Evolutionary conservation across 768 basidiomycete genomes (phyloP), one percentile per base, ranked within the genome.

Genomic region (Pleurotus eryngii): DNA sequence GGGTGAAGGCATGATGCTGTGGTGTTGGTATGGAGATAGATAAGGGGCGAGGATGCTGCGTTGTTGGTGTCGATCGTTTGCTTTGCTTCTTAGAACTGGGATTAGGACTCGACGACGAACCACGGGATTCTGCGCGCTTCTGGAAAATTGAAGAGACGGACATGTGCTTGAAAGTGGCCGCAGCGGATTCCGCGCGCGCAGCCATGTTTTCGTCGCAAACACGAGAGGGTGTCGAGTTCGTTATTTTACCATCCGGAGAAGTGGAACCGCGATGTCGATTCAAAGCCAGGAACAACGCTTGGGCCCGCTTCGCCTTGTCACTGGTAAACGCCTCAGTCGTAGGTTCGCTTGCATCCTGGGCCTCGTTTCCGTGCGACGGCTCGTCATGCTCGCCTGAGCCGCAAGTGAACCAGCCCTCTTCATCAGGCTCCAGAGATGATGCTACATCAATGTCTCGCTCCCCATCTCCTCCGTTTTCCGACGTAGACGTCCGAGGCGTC

Each of bases 341-440:
- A 24, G 17, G 18, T 20, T 54, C 38, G 4, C n/a, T 42, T 5
- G 30, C 30, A 37, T 22, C 30, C 15, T 51, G 11, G 39, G 3
- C 6, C 17, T 54, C 17, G 15, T 22, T 38, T 22, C 22, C 17
- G 11, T 17, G 49, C 6, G 18, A 64, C 56, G 3, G 61, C 60
- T 54, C 51, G 20, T 24, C 14, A 27, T 58, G 55, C 17, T 62
- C 59, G 4, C 60, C 59, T 35, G 74, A 67, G 6, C 66, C 60
- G 14, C 72, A 59, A 46, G 73, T 71, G 50, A 79, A 75, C 78
- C 78, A 81, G 1, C 78, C 78, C 39, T 79, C 78, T 2, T 67
- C 67, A 24, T 79, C 77, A 5, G 76, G 74, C 11, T 74, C 73
- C n/a, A 67, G 61, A 5, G 70, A 65, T 4, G 71, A 59, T 22